Conservation (phyloP, 257 asterid genomes). For the Penstemon davidsonii region DNA sequence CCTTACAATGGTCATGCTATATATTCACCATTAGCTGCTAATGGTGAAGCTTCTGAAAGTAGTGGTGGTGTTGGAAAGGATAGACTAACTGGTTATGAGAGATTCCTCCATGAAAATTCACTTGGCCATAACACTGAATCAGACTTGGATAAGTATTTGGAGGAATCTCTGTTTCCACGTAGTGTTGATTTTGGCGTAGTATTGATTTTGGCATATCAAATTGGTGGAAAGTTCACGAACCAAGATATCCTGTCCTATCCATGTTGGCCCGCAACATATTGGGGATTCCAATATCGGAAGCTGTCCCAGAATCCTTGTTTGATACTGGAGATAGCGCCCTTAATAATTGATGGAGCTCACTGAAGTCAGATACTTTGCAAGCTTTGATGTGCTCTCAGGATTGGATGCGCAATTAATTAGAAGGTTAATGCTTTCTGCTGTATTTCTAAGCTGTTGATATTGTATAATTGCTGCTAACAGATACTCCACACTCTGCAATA, state of each 20-base stretch:
- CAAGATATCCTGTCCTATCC: constrained; percentile 81
- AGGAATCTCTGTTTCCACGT: constrained; percentile 83
- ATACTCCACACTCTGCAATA: background rate
- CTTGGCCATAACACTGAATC: constrained; percentile 56
- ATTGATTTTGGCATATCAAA: constrained; percentile 68
- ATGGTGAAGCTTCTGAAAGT: constrained; percentile 50
- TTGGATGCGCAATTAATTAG: constrained; percentile 66
- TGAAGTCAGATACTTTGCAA: constrained; percentile 70
- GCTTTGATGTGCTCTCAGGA: constrained; percentile 88
- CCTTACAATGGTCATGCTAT: constrained; percentile 75
- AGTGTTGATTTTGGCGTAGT: no score
- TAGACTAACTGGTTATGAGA: constrained; percentile 76
- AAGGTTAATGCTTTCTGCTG: constrained; percentile 43
- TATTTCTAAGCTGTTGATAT: constrained; percentile 11
- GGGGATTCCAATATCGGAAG: constrained; percentile 84
- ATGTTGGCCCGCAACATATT: constrained; percentile 87
- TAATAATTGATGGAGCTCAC: constrained; percentile 53
- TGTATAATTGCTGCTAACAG: constrained; percentile 24
- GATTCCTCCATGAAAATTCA: constrained; percentile 64
- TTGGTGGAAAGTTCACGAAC: constrained; percentile 97
- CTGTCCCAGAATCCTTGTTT: constrained; percentile 50
- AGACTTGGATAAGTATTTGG: constrained; percentile 87
- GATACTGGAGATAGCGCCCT: constrained; percentile 57
- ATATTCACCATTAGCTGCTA: constrained; percentile 59
- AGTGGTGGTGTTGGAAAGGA: constrained; percentile 50